These are phyloP conservation scores for Paecilomyces sp. DNA, from an alignment of 2,329 filamentous ascomycete genomes.

Conservation along the genomic window DNA sequence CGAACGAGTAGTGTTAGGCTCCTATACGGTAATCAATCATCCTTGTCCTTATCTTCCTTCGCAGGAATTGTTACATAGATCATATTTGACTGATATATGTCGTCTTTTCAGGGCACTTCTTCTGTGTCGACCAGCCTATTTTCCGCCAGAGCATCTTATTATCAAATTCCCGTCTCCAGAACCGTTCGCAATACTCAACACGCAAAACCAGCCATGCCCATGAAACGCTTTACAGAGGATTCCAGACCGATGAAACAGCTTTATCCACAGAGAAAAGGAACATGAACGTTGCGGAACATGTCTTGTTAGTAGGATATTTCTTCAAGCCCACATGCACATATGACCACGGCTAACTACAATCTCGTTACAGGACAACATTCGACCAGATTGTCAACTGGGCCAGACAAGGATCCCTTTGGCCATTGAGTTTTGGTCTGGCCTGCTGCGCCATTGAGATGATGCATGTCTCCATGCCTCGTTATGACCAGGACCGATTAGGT, in stretches of 20 bases:
- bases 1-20: not conserved
- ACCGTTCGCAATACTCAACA: not conserved
- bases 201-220: not conserved
- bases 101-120: not conserved
- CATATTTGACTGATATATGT: not conserved
- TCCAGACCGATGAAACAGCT: not conserved
- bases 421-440: conserved; percentile 80
- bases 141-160: not conserved
- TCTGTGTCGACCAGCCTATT: not conserved
- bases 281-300: not conserved
- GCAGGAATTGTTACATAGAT: not conserved
- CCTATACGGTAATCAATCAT: not conserved
- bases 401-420: conserved; percentile 78
- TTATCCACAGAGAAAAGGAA: not conserved
- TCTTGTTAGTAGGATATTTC: not conserved
- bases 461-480: conserved; percentile 79
- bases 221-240: not conserved
- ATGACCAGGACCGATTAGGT: conserved; percentile 81
- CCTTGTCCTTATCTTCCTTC: not conserved
- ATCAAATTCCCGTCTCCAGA: not conserved
- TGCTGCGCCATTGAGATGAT: conserved; percentile 93
- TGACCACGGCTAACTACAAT: not conserved
- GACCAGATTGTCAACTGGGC: conserved; percentile 79
- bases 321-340: not conserved
- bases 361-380: conserved; percentile 57